Percentiles rank a stretch among this genome's conserved stretches.
Conservation (phyloP, 2,329 filamentous ascomycete species). For the Diaporthe caulivora region DNA sequence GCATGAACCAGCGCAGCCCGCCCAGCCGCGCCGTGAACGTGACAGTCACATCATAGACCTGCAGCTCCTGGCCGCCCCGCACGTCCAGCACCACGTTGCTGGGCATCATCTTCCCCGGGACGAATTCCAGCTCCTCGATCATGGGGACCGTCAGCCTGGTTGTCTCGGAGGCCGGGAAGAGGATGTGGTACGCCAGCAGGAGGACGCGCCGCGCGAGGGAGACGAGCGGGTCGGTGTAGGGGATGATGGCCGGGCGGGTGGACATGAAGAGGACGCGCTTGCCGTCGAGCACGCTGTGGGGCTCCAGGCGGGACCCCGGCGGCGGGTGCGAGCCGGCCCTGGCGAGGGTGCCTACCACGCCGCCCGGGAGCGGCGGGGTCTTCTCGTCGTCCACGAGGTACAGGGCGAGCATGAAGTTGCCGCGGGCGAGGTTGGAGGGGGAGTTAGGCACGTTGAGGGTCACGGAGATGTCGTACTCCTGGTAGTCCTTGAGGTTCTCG, state of each 20-base stretch:
- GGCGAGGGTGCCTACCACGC: too few species aligned
- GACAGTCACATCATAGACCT: constrained; percentile 80
- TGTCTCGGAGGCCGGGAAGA: constrained; percentile 74
- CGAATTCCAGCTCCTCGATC: constrained; percentile 80
- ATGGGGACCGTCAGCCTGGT: constrained; percentile 75
- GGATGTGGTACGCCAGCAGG: constrained; percentile 76
- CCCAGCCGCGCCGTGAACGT: constrained; percentile 80
- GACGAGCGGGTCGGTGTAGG: constrained; percentile 80
- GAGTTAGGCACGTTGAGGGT: constrained; percentile 83
- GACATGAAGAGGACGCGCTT: constrained; percentile 69
- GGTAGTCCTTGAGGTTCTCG: constrained; percentile 72
- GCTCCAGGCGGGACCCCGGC: constrained; percentile 38
- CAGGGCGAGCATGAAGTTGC: constrained; percentile 96
- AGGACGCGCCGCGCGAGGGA: constrained; percentile 71
- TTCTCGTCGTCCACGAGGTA: constrained; percentile 68
- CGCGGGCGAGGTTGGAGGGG: constrained; percentile 77
- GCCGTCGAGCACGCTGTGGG: constrained; percentile 51
- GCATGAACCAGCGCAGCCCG: constrained; percentile 88
- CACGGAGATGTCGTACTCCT: constrained; percentile 88
- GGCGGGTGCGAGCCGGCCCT: constrained; percentile 40
- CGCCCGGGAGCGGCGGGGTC: constrained; percentile 5
- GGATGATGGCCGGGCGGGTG: constrained; percentile 81
- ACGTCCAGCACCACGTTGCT: constrained; percentile 71
- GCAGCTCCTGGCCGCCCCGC: constrained; percentile 76
- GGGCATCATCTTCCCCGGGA: constrained; percentile 52